Conservation (phyloP, 2,329 filamentous ascomycete genomes). For the Emydomyces testavorans region DNA sequence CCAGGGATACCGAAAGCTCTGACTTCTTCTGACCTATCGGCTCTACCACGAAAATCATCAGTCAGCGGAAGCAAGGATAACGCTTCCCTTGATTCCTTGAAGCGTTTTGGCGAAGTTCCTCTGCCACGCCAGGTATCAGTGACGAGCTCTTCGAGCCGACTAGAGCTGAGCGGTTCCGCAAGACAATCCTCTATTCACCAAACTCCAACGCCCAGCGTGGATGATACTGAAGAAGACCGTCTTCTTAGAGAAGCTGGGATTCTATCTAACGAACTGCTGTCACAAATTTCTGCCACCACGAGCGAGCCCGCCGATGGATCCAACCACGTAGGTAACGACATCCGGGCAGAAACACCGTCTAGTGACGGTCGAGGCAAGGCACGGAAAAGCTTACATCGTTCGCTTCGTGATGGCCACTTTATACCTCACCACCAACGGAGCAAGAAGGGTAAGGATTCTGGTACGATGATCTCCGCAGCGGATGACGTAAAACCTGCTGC, state of each 20-base stretch:
- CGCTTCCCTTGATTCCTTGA: slow-evolving; percentile 21
- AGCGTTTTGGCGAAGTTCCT: slow-evolving; percentile 18
- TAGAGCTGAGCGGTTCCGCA: slow-evolving; percentile 27
- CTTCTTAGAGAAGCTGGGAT: slow-evolving; percentile 58
- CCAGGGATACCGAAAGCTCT: slow-evolving; percentile 27
- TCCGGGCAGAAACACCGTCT: slow-evolving; percentile 30
- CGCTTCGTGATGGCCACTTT: slow-evolving; percentile 67
- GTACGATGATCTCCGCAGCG: slow-evolving; percentile 45
- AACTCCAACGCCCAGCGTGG: slow-evolving; percentile 29
- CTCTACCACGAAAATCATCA: slow-evolving; percentile 23
- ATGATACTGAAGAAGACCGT: slow-evolving; percentile 57
- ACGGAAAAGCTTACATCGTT: slow-evolving; percentile 77
- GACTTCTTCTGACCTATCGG: slow-evolving; percentile 24
- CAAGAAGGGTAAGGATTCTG: slow-evolving; percentile 64
- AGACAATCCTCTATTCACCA: slow-evolving; percentile 28
- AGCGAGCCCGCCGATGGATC: slow-evolving; percentile 22
- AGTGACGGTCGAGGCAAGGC: slow-evolving; percentile 54
- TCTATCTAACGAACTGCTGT: slow-evolving; percentile 33
- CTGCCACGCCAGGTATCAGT: slow-evolving; percentile 31
- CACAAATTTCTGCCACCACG: slow-evolving; percentile 13
- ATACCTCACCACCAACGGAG: slow-evolving; percentile 56
- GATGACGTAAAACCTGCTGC: slow-evolving; percentile 38
- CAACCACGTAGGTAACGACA: slow-evolving; percentile 30
- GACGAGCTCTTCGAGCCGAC: slow-evolving; percentile 28
- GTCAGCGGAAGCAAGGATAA: slow-evolving; percentile 22